phyloP scores from a whole-genome alignment of 2,329 filamentous ascomycete genomes.

The Colletotrichum tabaci region DNA sequence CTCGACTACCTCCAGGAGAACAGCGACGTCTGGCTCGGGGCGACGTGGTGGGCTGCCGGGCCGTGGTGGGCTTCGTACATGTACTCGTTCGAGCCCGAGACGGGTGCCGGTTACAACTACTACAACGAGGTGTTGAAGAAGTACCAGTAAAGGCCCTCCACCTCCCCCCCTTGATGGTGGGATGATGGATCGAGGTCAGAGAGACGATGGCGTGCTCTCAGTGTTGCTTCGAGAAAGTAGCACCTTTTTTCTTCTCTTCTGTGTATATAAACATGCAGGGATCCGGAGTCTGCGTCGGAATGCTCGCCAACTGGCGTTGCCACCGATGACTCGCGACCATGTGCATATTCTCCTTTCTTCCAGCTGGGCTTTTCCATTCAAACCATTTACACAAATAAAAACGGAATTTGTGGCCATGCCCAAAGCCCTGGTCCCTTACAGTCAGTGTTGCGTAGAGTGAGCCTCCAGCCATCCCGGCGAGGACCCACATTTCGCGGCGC shows the following conservation, averaged over 20 bases:
- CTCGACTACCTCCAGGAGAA: constrained; percentile 64
- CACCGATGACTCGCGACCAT: neutral
- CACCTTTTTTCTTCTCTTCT: constrained; percentile 2
- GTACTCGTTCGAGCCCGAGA: constrained; percentile 56
- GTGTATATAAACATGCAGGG: neutral
- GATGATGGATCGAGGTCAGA: neutral
- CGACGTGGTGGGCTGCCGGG: constrained; percentile 61
- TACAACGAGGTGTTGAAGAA: constrained; percentile 35
- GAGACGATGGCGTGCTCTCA: neutral
- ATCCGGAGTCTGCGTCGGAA: neutral
- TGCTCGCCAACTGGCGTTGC: too few relatives aligned
- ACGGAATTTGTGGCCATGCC: too few relatives aligned
- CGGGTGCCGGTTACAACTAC: constrained; percentile 52
- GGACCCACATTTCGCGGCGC: neutral
- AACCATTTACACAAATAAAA: neutral
- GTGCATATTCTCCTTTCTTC: neutral
- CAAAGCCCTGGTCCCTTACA: too few relatives aligned
- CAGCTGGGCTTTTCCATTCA: neutral
- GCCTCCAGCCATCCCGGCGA: too few relatives aligned
- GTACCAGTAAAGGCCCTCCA: constrained; percentile 23
- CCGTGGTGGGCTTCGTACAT: constrained; percentile 66
- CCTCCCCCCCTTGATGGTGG: neutral
- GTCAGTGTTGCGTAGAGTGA: too few relatives aligned
- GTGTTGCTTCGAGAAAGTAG: neutral
- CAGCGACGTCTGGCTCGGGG: constrained; percentile 66